A percentile compares a stretch with the other conserved stretches of the same genome.
Evolutionary conservation across 2,329 filamentous ascomycete genomes (phyloP).

Genomic region (Cordyceps pruinosa): DNA sequence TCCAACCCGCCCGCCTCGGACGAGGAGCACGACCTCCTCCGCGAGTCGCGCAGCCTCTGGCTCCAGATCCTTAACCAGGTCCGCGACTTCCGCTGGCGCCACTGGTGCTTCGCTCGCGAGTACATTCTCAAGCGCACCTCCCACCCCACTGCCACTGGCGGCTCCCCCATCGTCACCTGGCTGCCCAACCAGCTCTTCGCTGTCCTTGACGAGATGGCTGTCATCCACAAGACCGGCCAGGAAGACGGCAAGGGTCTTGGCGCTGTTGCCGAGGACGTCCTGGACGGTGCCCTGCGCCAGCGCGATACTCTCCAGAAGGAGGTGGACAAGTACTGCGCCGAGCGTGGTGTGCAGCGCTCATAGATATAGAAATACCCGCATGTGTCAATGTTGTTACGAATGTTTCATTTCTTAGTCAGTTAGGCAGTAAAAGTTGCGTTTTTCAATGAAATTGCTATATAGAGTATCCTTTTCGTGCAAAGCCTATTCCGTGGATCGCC

Average conservation of each 20-base stretch:
- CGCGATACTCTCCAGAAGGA: constrained; percentile 62
- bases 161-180: constrained; percentile 79
- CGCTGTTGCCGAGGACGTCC: constrained; percentile 49
- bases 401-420: neutral
- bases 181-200: constrained; percentile 73
- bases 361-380: constrained; percentile 10
- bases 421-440: neutral
- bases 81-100: constrained; percentile 73
- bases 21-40: constrained; percentile 37
- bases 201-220: constrained; percentile 63
- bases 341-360: constrained; percentile 41
- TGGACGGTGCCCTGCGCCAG: constrained; percentile 60
- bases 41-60: constrained; percentile 53
- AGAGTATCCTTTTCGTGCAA: too few species aligned
- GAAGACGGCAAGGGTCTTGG: constrained; percentile 37
- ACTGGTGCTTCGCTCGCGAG: constrained; percentile 80
- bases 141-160: constrained; percentile 73
- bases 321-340: constrained; percentile 66
- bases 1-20: constrained; percentile 17
- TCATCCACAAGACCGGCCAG: constrained; percentile 42
- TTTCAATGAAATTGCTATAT: constrained; percentile 1
- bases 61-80: constrained; percentile 65
- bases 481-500: neutral
- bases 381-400: neutral
- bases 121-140: constrained; percentile 74